Percentiles rank a stretch among this genome's conserved stretches.
Evolutionary conservation across 345 rosid species (phyloP).

Genomic region (Salix viminalis): DNA sequence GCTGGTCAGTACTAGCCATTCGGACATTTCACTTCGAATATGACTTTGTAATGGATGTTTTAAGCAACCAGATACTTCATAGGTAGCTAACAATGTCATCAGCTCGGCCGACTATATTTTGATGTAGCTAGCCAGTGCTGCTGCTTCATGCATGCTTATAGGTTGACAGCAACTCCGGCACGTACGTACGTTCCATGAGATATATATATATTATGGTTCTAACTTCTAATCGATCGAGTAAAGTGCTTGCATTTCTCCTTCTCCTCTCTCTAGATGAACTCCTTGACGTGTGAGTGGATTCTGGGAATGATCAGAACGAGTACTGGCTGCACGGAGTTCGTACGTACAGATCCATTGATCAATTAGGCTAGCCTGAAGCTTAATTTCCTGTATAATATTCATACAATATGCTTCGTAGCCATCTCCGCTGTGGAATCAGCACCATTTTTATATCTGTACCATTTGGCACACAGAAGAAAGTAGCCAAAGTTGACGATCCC

Average conservation of each 20-base stretch:
- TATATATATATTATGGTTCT: neutral
- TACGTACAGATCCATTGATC: neutral
- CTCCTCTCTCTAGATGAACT: neutral
- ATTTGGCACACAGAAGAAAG: slow-evolving; percentile 7
- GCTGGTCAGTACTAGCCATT: too few species aligned
- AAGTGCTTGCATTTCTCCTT: neutral
- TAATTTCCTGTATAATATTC: neutral
- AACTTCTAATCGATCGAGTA: neutral
- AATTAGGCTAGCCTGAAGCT: neutral
- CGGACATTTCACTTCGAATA: too few species aligned
- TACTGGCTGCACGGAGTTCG: neutral
- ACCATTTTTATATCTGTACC: slow-evolving; percentile 14
- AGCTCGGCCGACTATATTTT: neutral
- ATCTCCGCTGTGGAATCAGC: neutral
- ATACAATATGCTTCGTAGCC: neutral
- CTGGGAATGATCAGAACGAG: neutral
- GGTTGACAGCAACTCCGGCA: neutral
- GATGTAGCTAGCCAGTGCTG: neutral
- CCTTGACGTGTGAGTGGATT: neutral
- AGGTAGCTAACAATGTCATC: neutral
- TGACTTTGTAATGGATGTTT: too few species aligned
- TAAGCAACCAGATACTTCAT: neutral
- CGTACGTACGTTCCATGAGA: too few species aligned
- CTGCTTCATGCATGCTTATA: neutral
- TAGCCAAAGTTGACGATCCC: slow-evolving; percentile 19